Conservation (phyloP, 192 early-diverging fungal genomes). For the Podila epicladia region DNA sequence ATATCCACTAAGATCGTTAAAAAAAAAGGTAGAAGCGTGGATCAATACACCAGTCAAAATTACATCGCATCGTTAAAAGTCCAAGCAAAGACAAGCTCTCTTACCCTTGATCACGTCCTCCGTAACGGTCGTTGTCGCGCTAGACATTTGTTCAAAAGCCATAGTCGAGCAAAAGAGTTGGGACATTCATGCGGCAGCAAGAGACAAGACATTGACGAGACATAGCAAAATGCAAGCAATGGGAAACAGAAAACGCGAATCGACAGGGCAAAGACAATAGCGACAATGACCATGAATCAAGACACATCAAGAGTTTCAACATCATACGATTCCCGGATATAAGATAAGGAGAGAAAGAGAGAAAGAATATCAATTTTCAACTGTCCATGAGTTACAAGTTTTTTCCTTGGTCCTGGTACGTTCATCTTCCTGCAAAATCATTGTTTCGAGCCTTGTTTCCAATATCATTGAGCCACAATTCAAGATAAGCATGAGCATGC, state of each 20-base stretch:
- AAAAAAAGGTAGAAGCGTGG: background rate
- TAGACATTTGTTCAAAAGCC: conserved; percentile 21
- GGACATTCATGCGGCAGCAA: conserved; percentile 11
- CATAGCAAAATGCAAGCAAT: background rate
- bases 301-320: conserved; percentile 6
- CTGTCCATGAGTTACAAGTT: background rate
- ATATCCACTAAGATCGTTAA: conserved; percentile 30
- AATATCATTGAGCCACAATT: background rate
- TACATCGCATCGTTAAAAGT: too few relatives aligned
- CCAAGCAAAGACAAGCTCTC: background rate
- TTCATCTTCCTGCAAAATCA: background rate
- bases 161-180: conserved; percentile 3
- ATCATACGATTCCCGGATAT: conserved; percentile 3
- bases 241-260: background rate
- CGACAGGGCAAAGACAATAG: background rate
- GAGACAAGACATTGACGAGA: conserved; percentile 1
- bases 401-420: background rate
- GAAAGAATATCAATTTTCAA: conserved; percentile 13
- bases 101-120: conserved; percentile 47
- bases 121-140: conserved; percentile 51
- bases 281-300: conserved; percentile 3
- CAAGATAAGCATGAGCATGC: background rate
- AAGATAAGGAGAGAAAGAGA: conserved; percentile 10
- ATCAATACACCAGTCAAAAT: too few relatives aligned
- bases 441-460: background rate